These are phyloP conservation scores for Rickenella mellea DNA, from an alignment of 768 basidiomycete species.

Conservation along the genomic window DNA sequence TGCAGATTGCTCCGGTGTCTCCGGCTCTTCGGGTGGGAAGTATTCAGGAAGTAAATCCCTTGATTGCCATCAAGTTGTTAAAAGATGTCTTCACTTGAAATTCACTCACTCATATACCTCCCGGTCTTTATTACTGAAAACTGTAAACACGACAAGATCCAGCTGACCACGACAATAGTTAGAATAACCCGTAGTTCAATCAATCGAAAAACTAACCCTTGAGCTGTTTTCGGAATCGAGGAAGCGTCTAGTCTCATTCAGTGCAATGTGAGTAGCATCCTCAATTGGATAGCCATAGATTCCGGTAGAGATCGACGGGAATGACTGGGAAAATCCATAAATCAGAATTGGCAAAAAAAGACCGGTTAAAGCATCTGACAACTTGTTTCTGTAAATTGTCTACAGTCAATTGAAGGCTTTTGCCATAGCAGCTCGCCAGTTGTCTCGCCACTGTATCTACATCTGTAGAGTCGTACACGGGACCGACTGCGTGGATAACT, in stretches of 20 bases:
- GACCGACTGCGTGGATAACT: constrained; percentile 79
- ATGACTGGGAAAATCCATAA: constrained; percentile 41
- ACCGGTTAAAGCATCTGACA: constrained; percentile 22
- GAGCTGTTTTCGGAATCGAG: constrained; percentile 42
- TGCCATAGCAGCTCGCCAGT: constrained; percentile 61
- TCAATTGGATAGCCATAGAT: constrained; percentile 71
- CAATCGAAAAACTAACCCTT: constrained; percentile 24
- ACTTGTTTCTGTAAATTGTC: constrained; percentile 54
- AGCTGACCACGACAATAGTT: constrained; percentile 30
- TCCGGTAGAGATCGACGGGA: constrained; percentile 73
- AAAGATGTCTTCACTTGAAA: too few relatives aligned
- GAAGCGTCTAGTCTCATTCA: constrained; percentile 46
- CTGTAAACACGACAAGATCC: constrained; percentile 68
- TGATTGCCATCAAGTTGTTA: too few relatives aligned
- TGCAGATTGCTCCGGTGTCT: too few relatives aligned
- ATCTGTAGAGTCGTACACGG: constrained; percentile 41
- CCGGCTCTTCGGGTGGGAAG: constrained; percentile 33
- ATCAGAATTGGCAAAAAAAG: background rate
- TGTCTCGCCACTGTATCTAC: constrained; percentile 37
- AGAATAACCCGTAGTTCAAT: background rate
- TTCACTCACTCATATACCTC: constrained; percentile 52
- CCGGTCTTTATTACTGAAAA: constrained; percentile 59
- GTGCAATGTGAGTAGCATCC: constrained; percentile 63
- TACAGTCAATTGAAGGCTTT: constrained; percentile 51
- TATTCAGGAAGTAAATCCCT: constrained; percentile 51